Base-by-base conservation (phyloP, 2,329 filamentous ascomycete genomes). In the Botrytis pseudocinerea region DNA sequence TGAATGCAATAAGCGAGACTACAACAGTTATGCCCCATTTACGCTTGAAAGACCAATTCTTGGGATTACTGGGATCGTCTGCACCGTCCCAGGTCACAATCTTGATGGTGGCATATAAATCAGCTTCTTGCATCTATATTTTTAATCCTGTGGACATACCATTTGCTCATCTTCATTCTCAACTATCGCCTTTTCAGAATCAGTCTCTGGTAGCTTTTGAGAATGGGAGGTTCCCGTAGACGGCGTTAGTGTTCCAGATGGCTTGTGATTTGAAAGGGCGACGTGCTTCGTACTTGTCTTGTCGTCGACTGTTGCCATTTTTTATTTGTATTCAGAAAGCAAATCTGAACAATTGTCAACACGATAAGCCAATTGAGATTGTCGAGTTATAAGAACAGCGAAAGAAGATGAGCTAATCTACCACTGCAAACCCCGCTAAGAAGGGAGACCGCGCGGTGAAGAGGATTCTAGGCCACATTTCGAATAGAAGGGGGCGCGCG, bases 1-100 rank as follows among this genome's bases (percentile, higher is more conserved):
- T 57, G 32, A 78, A 74, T 44, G 73, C 74, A 69, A 78, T 74
- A n/a, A 54, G n/a, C 61, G 75, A 75, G 32, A 78, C 68, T 57
- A 74, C 46, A 42, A 57, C 64, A 28, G 77, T 74, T 18, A 64
- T 70, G 14, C 48, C 32, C 70, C 69, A 73, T 73, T 77, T 77
- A 78, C 60, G 77, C 77, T 1, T 86, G 83, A 32, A 44, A 22
- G 65, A 28, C 76, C 76, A 77, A 60, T 77, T 77, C 71, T 74
- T 73, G 20, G 76, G 76, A 51, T 76, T 77, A n/a, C 38, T 46
- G 18, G 76, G 74, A 35, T 77, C 75, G 14, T 74, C 44, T 28
- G 61, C 64, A 28, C 75, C 75, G 18, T 76, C 65, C 75, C 75
- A 76, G 51, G 51, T 18, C 51, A 54, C 51, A 54, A 54, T 54